phyloP scores from a whole-genome alignment of 441 rosid genomes.

The Gossypium davidsonii region DNA sequence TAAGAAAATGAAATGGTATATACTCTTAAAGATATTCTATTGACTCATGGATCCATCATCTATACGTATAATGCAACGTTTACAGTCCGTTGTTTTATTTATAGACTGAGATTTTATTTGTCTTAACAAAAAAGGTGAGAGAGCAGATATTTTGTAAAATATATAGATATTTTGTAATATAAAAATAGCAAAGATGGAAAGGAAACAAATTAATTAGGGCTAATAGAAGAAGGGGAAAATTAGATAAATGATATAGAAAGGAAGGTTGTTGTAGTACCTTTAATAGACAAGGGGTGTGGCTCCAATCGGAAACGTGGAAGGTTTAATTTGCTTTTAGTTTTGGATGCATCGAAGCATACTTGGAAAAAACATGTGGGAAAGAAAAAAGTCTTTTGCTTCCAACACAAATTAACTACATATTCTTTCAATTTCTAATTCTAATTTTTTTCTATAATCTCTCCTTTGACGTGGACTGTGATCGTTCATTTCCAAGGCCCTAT shows the following conservation, averaged over 20 bases:
- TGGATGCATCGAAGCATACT: constrained; percentile 23
- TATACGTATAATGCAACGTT: too few relatives aligned
- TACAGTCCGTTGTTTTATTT: too few relatives aligned
- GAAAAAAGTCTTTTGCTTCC: constrained; percentile 22
- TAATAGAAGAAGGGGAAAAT: constrained; percentile 16
- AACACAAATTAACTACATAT: constrained; percentile 17
- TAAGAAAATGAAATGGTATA: too few relatives aligned
- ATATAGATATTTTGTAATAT: not conserved
- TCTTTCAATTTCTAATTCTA: not conserved
- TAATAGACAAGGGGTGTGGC: constrained; percentile 47
- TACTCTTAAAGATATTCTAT: too few relatives aligned
- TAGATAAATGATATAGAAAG: constrained; percentile 25
- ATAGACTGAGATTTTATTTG: too few relatives aligned
- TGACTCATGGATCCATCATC: too few relatives aligned
- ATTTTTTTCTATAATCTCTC: not conserved
- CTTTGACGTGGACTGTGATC: constrained; percentile 14
- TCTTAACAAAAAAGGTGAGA: not conserved
- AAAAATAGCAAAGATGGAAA: not conserved
- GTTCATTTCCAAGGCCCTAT: constrained; percentile 15
- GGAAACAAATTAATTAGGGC: constrained; percentile 6
- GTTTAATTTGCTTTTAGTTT: constrained; percentile 23
- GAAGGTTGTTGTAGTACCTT: constrained; percentile 33
- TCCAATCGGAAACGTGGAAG: constrained; percentile 20
- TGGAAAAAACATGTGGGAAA: constrained; percentile 20
- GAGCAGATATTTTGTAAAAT: not conserved